Evolutionary conservation across 2,329 filamentous ascomycete genomes (phyloP).

Genomic region (Chaetomiaceae sp.): DNA sequence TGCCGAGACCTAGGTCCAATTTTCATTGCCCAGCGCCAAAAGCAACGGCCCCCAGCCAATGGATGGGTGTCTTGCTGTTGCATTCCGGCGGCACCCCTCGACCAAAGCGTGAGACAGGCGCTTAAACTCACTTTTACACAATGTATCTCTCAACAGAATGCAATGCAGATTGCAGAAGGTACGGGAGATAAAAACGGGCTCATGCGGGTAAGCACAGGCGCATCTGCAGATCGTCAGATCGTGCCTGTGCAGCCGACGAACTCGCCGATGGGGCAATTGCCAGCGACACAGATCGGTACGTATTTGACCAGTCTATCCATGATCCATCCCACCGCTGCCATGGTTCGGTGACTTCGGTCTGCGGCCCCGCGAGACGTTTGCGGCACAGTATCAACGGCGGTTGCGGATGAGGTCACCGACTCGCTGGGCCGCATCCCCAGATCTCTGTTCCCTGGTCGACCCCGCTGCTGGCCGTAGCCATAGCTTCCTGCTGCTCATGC

Average conservation of each 20-base stretch:
- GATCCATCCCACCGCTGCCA: background rate
- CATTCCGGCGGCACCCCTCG: background rate
- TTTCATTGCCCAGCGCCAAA: slow-evolving; percentile 1
- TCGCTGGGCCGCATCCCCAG: background rate
- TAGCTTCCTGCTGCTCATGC: no score
- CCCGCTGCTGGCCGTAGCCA: background rate
- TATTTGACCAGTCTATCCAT: no score
- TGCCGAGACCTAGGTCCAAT: background rate
- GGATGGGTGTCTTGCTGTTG: background rate
- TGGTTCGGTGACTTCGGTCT: background rate
- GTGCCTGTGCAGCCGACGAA: background rate
- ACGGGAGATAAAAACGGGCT: no score
- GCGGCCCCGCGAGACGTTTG: background rate
- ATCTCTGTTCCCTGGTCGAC: background rate
- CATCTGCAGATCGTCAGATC: slow-evolving; percentile 1
- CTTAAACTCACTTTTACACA: background rate
- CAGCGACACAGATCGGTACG: no score
- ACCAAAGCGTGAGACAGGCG: background rate
- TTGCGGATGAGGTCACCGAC: background rate
- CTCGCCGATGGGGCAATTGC: no score
- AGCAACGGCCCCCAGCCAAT: background rate
- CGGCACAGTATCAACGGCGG: slow-evolving; percentile 1
- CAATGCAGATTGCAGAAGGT: no score
- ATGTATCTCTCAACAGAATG: background rate
- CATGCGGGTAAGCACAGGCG: no score